Evolutionary conservation across 345 rosid genomes (phyloP), one percentile per base, ranked within the genome.

Genomic region (Rhodamnia argentea): DNA sequence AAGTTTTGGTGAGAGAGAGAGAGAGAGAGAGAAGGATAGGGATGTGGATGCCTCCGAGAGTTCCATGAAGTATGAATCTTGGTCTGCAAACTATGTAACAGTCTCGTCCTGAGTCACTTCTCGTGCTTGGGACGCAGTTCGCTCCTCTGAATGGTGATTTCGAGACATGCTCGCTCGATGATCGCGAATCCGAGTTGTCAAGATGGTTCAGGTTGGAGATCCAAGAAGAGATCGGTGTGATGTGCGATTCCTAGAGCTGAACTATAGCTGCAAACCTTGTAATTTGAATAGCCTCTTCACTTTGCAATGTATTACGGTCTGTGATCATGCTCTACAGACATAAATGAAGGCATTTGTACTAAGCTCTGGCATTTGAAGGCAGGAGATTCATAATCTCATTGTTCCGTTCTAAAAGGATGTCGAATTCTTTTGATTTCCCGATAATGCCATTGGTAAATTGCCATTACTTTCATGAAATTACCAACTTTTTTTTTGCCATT

Each of bases 1-100:
- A 92, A 89, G 88, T 90, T 92, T 89, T 74, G 59, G 7, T 84
- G 89, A 86, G 44, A 42, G 44, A 42, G 44, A 42, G 44, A 7
- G 52, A 50, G 52, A 50, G 52, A 50, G 51, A 47, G 11, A 50
- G 52, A 50, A 50, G 52, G 13, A 50, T 12, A 10, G 52, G 52
- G 52, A 50, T 11, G 52, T 50, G 52, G 52, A 11, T 50, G 13
- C 52, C 52, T 50, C 10, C 52, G 11, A 50, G 52, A 50, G 52
- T 50, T 50, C 52, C 52, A 29, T 50, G 27, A 11, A 44, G 52
- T 32, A 18, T 64, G 76, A 16, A 15, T 64, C 76, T 15, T 64
- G 20, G 7, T 64, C 78, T 64, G 44, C 78, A 64, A 20, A 16
- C 7, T 32, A 4, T 10, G 1, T 18, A 20, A 32, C 13, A 18